phyloP scores from a whole-genome alignment of 1,284 basidiomycete species.

The Ceratobasidium sp. region DNA sequence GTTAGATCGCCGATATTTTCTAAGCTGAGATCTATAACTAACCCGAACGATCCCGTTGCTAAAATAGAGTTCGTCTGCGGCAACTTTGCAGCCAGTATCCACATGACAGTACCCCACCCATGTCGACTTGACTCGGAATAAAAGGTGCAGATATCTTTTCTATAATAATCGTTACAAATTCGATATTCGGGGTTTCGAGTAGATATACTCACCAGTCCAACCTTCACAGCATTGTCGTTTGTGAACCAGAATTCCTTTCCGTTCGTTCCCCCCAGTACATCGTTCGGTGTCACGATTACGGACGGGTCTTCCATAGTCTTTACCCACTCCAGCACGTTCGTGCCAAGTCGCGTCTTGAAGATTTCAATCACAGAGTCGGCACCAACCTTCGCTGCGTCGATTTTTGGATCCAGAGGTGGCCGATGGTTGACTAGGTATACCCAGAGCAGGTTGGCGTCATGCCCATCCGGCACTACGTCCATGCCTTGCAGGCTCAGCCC shows the following conservation, averaged over 20 bases:
- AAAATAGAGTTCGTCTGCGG: constrained; percentile 57
- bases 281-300: constrained; percentile 73
- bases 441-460: constrained; percentile 64
- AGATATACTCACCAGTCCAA: constrained; percentile 60
- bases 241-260: constrained; percentile 72
- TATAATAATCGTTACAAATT: constrained; percentile 50
- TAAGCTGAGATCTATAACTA: background rate
- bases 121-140: constrained; percentile 49
- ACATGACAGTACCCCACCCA: constrained; percentile 70
- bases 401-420: constrained; percentile 54
- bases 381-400: constrained; percentile 60
- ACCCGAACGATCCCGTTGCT: constrained; percentile 68
- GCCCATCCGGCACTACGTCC: constrained; percentile 69
- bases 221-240: constrained; percentile 69
- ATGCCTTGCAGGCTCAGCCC: constrained; percentile 75
- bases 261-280: constrained; percentile 69
- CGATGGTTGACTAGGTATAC: constrained; percentile 78
- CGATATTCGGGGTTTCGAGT: background rate
- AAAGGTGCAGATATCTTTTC: constrained; percentile 49
- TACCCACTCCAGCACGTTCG: constrained; percentile 62
- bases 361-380: constrained; percentile 78
- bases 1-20: background rate
- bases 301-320: constrained; percentile 65
- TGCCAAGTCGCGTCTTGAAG: constrained; percentile 66
- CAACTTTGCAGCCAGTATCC: constrained; percentile 67